A percentile compares a stretch with the other conserved stretches of the same genome.
phyloP scores from a whole-genome alignment of 768 basidiomycete species.

The Russula griseocarnosa region DNA sequence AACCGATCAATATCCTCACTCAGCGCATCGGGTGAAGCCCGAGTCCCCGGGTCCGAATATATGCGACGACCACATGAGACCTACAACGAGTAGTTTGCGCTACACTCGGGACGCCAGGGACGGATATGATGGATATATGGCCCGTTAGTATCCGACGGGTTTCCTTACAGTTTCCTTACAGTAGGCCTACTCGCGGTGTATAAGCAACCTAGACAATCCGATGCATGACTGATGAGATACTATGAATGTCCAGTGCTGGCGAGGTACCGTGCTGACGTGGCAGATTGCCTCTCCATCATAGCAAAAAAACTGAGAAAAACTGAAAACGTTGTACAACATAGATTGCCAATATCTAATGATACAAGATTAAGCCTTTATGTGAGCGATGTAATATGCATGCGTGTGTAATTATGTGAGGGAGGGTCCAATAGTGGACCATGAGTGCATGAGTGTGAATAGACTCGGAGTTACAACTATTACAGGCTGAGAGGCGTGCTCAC shows the following conservation, averaged over 20 bases:
- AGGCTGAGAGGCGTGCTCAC: conserved; percentile 8
- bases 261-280: too few species aligned
- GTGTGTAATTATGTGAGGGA: neutral
- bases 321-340: neutral
- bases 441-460: neutral
- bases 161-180: too few species aligned
- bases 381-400: neutral
- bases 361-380: conserved; percentile 11
- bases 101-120: neutral
- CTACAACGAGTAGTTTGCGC: neutral
- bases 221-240: neutral
- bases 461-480: neutral
- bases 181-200: neutral
- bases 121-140: too few species aligned
- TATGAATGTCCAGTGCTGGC: neutral
- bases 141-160: neutral
- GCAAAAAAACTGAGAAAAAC: neutral
- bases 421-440: neutral
- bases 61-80: neutral
- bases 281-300: neutral
- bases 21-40: conserved; percentile 9
- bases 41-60: neutral
- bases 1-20: neutral
- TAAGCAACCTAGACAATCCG: neutral
- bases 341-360: conserved; percentile 10